phyloP scores from a whole-genome alignment of 2,329 filamentous ascomycete genomes.

The Emericellopsis atlantica region DNA sequence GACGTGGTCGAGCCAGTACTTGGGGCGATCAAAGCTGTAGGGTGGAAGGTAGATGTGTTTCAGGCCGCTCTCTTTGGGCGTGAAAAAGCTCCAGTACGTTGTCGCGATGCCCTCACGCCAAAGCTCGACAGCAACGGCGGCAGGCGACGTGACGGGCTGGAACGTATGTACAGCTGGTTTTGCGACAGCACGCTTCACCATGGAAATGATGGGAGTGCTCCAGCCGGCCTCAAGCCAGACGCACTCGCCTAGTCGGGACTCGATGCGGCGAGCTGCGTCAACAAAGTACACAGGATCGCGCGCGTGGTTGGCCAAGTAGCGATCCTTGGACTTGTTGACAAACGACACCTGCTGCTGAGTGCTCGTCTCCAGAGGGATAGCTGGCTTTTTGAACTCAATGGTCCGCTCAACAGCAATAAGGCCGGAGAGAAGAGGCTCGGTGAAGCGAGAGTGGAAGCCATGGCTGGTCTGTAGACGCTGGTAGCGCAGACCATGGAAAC shows the following conservation, averaged over 20 bases:
- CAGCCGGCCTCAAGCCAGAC: constrained; percentile 8
- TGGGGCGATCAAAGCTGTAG: constrained; percentile 6
- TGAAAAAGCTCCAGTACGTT: constrained; percentile 7
- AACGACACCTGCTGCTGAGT: not conserved
- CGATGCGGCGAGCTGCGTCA: constrained; percentile 4
- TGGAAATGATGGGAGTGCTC: constrained; percentile 5
- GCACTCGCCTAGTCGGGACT: constrained; percentile 3
- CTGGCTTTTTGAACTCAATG: constrained; percentile 3
- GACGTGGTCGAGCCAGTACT: constrained; percentile 6
- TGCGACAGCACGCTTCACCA: constrained; percentile 6
- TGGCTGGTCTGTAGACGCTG: constrained; percentile 6
- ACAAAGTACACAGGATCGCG: constrained; percentile 7
- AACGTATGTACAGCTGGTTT: constrained; percentile 5
- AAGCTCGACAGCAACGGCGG: not conserved
- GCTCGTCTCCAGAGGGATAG: constrained; percentile 6
- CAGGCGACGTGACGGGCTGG: constrained; percentile 3
- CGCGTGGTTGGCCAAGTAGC: constrained; percentile 5
- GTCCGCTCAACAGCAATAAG: constrained; percentile 2
- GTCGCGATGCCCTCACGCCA: constrained; percentile 6
- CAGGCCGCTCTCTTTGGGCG: constrained; percentile 3
- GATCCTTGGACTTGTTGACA: not conserved
- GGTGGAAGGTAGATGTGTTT: constrained; percentile 7
- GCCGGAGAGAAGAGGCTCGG: constrained; percentile 4
- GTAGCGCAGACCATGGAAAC: constrained; percentile 4
- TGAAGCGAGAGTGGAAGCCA: constrained; percentile 7